phyloP scores from a whole-genome alignment of 352 stramenopile species.

The Phytophthora parvispora region DNA sequence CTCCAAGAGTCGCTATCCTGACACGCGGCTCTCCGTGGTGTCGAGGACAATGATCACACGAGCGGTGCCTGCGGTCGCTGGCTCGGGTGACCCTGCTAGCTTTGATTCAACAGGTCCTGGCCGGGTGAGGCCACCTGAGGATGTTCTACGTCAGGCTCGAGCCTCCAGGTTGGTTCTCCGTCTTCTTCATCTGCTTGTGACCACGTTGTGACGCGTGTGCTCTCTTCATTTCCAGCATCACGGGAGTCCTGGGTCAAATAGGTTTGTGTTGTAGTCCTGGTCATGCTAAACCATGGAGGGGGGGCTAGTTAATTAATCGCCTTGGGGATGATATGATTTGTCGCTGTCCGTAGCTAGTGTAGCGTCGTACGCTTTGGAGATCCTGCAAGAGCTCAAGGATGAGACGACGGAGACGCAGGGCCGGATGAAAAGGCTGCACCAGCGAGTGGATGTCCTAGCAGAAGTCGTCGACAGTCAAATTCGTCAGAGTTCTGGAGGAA shows the following conservation, averaged over 20 bases:
- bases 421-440: conserved; percentile 39
- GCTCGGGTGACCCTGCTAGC: conserved; percentile 4
- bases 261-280: conserved; percentile 36
- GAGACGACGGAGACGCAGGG: conserved; percentile 39
- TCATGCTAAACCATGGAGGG: too few species aligned
- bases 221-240: conserved; percentile 37
- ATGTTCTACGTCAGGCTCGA: conserved; percentile 58
- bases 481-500: not conserved
- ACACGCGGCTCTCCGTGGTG: not conserved
- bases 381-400: conserved; percentile 60
- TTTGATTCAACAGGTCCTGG: conserved; percentile 15
- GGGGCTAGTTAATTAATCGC: too few species aligned
- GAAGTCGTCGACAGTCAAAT: conserved; percentile 34
- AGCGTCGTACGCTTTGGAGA: conserved; percentile 57
- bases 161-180: conserved; percentile 32
- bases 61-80: conserved; percentile 20
- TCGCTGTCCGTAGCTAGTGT: conserved; percentile 48
- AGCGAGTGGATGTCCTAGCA: conserved; percentile 42
- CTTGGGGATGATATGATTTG: not conserved
- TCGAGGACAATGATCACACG: conserved; percentile 24
- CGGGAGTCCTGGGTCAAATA: conserved; percentile 61
- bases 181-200: not conserved
- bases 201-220: not conserved
- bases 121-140: conserved; percentile 37
- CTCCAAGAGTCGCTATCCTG: conserved; percentile 16